Percentiles rank a stretch among this genome's conserved stretches.
phyloP scores from a whole-genome alignment of 768 basidiomycete genomes.

The Lyophyllum shimeji region DNA sequence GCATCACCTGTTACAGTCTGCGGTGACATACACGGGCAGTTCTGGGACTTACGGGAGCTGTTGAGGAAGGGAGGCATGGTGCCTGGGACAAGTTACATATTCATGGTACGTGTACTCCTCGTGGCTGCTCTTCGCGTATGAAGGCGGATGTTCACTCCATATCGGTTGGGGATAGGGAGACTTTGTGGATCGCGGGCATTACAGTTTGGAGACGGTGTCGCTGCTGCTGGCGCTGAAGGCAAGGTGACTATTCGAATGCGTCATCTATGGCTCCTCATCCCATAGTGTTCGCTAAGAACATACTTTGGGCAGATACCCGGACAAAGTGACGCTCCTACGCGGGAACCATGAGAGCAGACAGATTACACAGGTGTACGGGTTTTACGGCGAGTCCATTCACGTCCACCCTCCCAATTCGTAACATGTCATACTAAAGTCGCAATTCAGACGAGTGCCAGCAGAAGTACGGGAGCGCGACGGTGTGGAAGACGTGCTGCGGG shows the following conservation, averaged over 20 bases:
- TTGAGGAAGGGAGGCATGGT: slow-evolving; percentile 83
- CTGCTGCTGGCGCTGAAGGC: slow-evolving; percentile 88
- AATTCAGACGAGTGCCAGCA: slow-evolving; percentile 92
- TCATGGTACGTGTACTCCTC: slow-evolving; percentile 79
- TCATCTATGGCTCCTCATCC: neutral
- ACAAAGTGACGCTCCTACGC: slow-evolving; percentile 85
- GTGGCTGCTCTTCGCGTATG: slow-evolving; percentile 23
- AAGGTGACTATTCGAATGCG: slow-evolving; percentile 44
- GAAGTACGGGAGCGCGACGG: slow-evolving; percentile 92
- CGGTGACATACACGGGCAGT: slow-evolving; percentile 97
- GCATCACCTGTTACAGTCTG: slow-evolving; percentile 93
- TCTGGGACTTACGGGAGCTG: slow-evolving; percentile 94
- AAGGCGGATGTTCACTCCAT: slow-evolving; percentile 15
- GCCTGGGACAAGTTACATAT: slow-evolving; percentile 90
- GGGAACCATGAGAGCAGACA: slow-evolving; percentile 98
- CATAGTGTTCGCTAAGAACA: neutral
- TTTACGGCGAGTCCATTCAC: slow-evolving; percentile 71
- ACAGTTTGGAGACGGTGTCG: slow-evolving; percentile 93
- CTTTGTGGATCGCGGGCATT: slow-evolving; percentile 96
- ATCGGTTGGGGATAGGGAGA: slow-evolving; percentile 64
- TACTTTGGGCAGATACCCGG: slow-evolving; percentile 68
- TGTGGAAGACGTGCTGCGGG: slow-evolving; percentile 97
- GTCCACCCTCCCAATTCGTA: neutral
- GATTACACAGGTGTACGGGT: slow-evolving; percentile 99
- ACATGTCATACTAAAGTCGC: neutral